These are phyloP conservation scores for Alisma plantagoaquatica DNA, from an alignment of 106 monocot species.

Conservation along the genomic window DNA sequence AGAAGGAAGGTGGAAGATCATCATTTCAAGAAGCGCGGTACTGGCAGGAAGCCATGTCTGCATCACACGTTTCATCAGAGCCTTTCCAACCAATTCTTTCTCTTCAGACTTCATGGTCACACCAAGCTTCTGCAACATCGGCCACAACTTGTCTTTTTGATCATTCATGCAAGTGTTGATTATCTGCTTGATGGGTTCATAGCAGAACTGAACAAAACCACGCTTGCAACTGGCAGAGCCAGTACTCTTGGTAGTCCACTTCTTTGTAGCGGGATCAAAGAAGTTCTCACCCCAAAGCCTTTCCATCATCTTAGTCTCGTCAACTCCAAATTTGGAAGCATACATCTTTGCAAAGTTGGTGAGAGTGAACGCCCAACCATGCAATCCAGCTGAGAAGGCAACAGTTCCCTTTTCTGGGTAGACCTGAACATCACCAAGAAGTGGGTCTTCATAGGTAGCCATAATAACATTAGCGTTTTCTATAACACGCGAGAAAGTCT, in stretches of 20 bases:
- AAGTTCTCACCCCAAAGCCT: conserved; percentile 47
- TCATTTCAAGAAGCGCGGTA: conserved; percentile 41
- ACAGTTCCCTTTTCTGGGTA: conserved; percentile 49
- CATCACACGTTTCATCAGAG: conserved; percentile 48
- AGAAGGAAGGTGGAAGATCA: conserved; percentile 49
- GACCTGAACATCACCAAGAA: conserved; percentile 45
- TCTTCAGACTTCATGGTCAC: conserved; percentile 39
- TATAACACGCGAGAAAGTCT: conserved; percentile 39
- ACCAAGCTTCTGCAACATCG: conserved; percentile 36
- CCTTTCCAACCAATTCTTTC: conserved; percentile 34
- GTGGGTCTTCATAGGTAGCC: conserved; percentile 44
- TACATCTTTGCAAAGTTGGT: conserved; percentile 46
- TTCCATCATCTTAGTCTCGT: conserved; percentile 43
- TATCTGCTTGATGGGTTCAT: conserved; percentile 44
- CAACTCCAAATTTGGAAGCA: conserved; percentile 40
- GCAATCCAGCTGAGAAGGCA: conserved; percentile 44
- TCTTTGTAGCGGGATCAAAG: conserved; percentile 38
- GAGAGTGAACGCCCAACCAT: conserved; percentile 43
- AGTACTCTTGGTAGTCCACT: conserved; percentile 35
- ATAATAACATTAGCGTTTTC: conserved; percentile 46
- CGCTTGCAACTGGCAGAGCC: conserved; percentile 36
- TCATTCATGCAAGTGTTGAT: conserved; percentile 39
- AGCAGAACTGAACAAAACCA: conserved; percentile 46
- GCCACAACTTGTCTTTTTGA: conserved; percentile 43
- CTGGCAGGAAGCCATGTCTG: conserved; percentile 44